phyloP scores from a whole-genome alignment of 1,284 basidiomycete species.

The Ustilago sp. region DNA sequence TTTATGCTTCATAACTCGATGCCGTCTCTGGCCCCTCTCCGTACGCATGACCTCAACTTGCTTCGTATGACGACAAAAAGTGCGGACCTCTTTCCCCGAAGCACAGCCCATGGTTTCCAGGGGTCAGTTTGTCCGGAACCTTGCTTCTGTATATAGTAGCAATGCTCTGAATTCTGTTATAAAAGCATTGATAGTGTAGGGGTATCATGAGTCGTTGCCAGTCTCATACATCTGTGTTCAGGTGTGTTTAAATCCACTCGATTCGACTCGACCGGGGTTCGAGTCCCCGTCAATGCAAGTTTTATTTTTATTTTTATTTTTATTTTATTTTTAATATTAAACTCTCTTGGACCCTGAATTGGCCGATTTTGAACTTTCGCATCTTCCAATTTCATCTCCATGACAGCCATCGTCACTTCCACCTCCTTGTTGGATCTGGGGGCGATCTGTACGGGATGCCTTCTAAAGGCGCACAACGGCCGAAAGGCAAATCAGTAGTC shows the following conservation, averaged over 20 bases:
- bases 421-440: background rate
- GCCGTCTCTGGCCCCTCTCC: background rate
- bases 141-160: too few species aligned
- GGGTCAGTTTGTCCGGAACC: background rate
- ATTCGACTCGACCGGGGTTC: constrained; percentile 60
- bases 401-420: background rate
- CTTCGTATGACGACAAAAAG: background rate
- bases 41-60: background rate
- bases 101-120: constrained; percentile 2
- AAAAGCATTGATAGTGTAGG: constrained; percentile 50
- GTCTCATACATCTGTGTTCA: constrained; percentile 22
- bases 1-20: background rate
- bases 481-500: constrained; percentile 21
- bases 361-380: background rate
- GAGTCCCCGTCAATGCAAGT: constrained; percentile 56
- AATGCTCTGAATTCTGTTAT: background rate
- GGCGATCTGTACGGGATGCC: constrained; percentile 1
- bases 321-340: background rate
- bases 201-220: constrained; percentile 55
- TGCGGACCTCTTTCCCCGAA: background rate
- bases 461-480: constrained; percentile 2
- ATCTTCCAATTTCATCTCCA: background rate
- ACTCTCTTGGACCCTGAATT: constrained; percentile 13
- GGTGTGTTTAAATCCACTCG: constrained; percentile 29
- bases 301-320: constrained; percentile 2